These are phyloP conservation scores for Kodamaea lidongshanica DNA, from an alignment of 805 yeast species.

Conservation along the genomic window DNA sequence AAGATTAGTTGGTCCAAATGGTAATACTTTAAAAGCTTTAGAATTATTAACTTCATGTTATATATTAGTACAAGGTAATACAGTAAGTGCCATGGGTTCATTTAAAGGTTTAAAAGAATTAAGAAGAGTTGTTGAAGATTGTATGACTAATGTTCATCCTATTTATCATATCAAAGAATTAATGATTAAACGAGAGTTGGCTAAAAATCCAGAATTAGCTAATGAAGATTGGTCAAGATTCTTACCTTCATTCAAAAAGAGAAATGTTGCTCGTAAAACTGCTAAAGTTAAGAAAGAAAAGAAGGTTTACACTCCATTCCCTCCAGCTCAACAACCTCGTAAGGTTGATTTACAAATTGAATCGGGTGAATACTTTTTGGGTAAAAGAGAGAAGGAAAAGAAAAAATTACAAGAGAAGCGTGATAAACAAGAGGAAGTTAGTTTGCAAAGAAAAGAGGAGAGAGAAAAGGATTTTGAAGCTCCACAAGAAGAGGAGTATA, in stretches of 20 bases:
- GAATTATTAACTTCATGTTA: constrained; percentile 94
- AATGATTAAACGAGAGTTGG: constrained; percentile 94
- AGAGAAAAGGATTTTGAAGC: constrained; percentile 76
- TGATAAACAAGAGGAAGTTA: constrained; percentile 68
- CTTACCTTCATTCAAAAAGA: constrained; percentile 92
- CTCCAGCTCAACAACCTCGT: constrained; percentile 95
- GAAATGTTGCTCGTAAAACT: constrained; percentile 90
- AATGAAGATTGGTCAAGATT: constrained; percentile 96
- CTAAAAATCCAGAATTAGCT: constrained; percentile 92
- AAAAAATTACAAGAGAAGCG: constrained; percentile 70
- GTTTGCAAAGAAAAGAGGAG: constrained; percentile 59
- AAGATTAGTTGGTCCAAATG: constrained; percentile 92
- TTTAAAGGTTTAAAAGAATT: constrained; percentile 87
- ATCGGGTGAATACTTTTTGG: constrained; percentile 95
- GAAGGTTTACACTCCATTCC: constrained; percentile 96
- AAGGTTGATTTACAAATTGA: constrained; percentile 96
- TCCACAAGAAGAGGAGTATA: constrained; percentile 67
- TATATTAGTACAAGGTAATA: constrained; percentile 93
- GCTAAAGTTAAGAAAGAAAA: constrained; percentile 61
- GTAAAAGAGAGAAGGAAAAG: constrained; percentile 72
- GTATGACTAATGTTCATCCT: constrained; percentile 97
- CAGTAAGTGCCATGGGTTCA: constrained; percentile 96
- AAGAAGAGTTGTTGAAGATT: constrained; percentile 92
- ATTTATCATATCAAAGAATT: constrained; percentile 94
- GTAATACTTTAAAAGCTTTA: constrained; percentile 91